Percentiles rank a stretch among this genome's conserved stretches.
Conservation (phyloP, 1,139 yeast genomes). For the Hansenula lynferdii region DNA sequence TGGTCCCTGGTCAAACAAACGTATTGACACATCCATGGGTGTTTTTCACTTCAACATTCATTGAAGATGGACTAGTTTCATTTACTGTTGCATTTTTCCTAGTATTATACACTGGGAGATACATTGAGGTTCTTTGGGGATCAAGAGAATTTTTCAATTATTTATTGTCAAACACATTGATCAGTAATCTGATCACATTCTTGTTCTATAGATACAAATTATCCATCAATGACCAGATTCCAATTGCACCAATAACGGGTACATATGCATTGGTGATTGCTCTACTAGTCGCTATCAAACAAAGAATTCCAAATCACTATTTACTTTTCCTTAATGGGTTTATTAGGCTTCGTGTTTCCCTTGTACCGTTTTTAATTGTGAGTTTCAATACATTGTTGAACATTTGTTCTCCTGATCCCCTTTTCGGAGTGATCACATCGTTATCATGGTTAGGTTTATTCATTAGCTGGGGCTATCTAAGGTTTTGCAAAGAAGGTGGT, state of each 20-base stretch:
- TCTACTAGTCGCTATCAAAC: slow-evolving; percentile 39
- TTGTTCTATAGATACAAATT: background rate
- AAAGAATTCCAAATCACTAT: slow-evolving; percentile 40
- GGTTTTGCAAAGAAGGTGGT: slow-evolving; percentile 37
- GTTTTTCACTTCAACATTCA: slow-evolving; percentile 14
- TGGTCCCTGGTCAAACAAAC: slow-evolving; percentile 11
- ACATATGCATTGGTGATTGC: slow-evolving; percentile 28
- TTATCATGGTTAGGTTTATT: slow-evolving; percentile 23
- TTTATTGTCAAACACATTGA: slow-evolving; percentile 5
- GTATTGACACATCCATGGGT: slow-evolving; percentile 17
- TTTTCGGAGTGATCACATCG: slow-evolving; percentile 2
- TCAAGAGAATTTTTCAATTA: slow-evolving; percentile 18
- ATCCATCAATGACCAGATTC: background rate
- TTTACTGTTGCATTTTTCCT: slow-evolving; percentile 10
- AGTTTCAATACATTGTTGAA: slow-evolving; percentile 18
- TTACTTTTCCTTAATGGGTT: slow-evolving; percentile 36
- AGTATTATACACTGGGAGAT: slow-evolving; percentile 17
- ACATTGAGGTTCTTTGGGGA: slow-evolving; percentile 21
- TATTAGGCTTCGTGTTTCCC: slow-evolving; percentile 35
- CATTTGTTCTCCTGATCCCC: slow-evolving; percentile 10
- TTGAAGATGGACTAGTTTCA: slow-evolving; percentile 14
- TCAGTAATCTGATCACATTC: slow-evolving; percentile 7
- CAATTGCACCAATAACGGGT: slow-evolving; percentile 14
- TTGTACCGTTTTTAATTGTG: slow-evolving; percentile 33
- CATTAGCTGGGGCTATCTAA: slow-evolving; percentile 37